phyloP scores from a whole-genome alignment of 2,329 filamentous ascomycete species.

The Pseudocercospora cruenta region DNA sequence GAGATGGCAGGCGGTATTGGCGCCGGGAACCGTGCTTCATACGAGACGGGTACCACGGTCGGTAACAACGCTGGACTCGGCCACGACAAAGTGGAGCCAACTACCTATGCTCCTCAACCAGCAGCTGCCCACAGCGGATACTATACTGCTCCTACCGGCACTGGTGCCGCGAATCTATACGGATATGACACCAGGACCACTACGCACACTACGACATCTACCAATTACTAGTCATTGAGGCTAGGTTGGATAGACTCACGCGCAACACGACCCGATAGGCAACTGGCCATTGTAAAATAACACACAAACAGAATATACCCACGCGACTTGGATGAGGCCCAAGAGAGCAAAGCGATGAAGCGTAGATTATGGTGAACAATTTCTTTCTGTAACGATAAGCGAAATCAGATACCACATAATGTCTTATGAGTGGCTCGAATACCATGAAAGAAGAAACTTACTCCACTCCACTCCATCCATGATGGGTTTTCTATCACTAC shows the following conservation, averaged over 20 bases:
- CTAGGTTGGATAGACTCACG: neutral
- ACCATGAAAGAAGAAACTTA: no score
- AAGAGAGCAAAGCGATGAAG: neutral
- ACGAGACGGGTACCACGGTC: slow-evolving; percentile 55
- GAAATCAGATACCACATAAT: neutral
- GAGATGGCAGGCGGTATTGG: slow-evolving; percentile 45
- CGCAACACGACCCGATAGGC: neutral
- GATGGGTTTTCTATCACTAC: no score
- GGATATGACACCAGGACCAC: slow-evolving; percentile 41
- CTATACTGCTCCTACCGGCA: slow-evolving; percentile 50
- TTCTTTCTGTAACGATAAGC: neutral
- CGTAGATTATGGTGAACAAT: neutral
- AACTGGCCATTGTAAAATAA: neutral
- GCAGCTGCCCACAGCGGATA: slow-evolving; percentile 45
- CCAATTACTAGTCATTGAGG: slow-evolving; percentile 34
- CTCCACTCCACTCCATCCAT: no score
- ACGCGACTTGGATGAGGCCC: neutral
- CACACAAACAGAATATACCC: neutral
- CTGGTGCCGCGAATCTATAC: slow-evolving; percentile 43
- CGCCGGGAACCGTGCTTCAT: slow-evolving; percentile 46
- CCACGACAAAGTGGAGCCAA: slow-evolving; percentile 37
- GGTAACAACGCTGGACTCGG: slow-evolving; percentile 40
- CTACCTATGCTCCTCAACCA: slow-evolving; percentile 17
- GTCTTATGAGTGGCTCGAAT: neutral
- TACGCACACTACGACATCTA: slow-evolving; percentile 31